Percentiles rank a stretch among this genome's conserved stretches.
These are phyloP conservation scores for Porpolomopsis calyptriformis DNA, from an alignment of 768 basidiomycete genomes.

Conservation along the genomic window DNA sequence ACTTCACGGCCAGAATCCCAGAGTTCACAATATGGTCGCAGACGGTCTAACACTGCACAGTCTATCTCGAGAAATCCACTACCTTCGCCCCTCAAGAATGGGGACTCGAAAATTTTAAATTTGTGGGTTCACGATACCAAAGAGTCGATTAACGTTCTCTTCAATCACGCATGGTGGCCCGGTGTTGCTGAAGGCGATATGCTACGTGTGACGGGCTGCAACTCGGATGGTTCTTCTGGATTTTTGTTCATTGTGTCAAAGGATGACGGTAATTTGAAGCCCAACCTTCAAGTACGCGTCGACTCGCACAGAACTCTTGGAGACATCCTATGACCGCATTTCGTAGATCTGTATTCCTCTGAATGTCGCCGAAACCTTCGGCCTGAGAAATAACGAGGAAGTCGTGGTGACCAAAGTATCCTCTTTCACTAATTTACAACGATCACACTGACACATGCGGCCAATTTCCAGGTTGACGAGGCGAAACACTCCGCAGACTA, in stretches of 20 bases:
- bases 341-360: conserved; percentile 64
- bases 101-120: conserved; percentile 53
- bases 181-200: conserved; percentile 72
- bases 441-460: too few species aligned
- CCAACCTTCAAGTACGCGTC: conserved; percentile 50
- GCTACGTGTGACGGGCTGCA: conserved; percentile 40
- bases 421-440: background rate
- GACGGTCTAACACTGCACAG: conserved; percentile 67
- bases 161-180: conserved; percentile 71
- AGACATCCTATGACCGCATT: background rate
- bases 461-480: conserved; percentile 52
- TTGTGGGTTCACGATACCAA: conserved; percentile 68
- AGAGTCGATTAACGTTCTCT: conserved; percentile 45
- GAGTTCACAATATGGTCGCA: conserved; percentile 41
- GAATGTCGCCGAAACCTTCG: conserved; percentile 60
- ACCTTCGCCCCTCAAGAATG: conserved; percentile 40
- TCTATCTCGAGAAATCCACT: conserved; percentile 43
- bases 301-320: background rate
- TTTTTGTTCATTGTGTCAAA: conserved; percentile 59
- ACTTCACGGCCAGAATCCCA: conserved; percentile 58
- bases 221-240: conserved; percentile 31
- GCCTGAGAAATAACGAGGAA: conserved; percentile 60
- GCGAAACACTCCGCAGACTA: conserved; percentile 55
- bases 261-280: conserved; percentile 50
- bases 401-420: conserved; percentile 63